Base-by-base conservation (phyloP, 139 green algal genomes). In the Chlamydomonas applanata region DNA sequence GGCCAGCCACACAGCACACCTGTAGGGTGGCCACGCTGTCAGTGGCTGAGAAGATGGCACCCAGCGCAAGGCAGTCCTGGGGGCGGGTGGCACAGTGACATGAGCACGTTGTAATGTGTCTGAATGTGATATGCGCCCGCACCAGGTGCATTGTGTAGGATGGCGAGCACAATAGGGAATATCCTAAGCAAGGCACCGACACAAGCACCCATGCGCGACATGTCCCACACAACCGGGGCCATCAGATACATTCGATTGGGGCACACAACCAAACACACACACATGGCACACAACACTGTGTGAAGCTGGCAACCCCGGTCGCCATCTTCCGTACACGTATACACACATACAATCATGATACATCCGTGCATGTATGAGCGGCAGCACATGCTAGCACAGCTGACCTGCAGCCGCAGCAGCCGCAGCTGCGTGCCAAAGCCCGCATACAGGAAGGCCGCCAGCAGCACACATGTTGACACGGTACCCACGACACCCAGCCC, bases 11-110 rank as follows among this genome's bases (percentile, higher is more conserved):
- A 49, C 11, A 35, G 61, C 24, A 29, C 53, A 93, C 87, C 82
- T 98, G 93, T 62, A 98, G 88, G 22, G 89, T 89, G 13, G 92
- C 91, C 54, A 98, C 94, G 22, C 81, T 91, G 83, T 98, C 94
- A 4, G 94, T 96, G 2, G 94, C 88, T 0, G 88, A 87, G 72
- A 98, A 97, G 45, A 98, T 94, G 14, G 89, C 87, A 0, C 94
- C 94, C 67, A 97, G 78, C 0, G 91, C 85, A 59, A 97, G 82
- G 72, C 82, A 89, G 64, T 93, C 88, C 72, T 88, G 70, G 33
- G 36, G 20, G 32, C 57, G 35, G 11, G 5, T 17, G 46, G 46
- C 14, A 56, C 46, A 56, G 46, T 56, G 46, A 24, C 46, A 56
- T 56, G 46, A 24, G 17, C 46, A 56, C 14, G 14, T 14, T 17